Conservation (phyloP, 768 basidiomycete species). For the Mycena kentingensis region DNA sequence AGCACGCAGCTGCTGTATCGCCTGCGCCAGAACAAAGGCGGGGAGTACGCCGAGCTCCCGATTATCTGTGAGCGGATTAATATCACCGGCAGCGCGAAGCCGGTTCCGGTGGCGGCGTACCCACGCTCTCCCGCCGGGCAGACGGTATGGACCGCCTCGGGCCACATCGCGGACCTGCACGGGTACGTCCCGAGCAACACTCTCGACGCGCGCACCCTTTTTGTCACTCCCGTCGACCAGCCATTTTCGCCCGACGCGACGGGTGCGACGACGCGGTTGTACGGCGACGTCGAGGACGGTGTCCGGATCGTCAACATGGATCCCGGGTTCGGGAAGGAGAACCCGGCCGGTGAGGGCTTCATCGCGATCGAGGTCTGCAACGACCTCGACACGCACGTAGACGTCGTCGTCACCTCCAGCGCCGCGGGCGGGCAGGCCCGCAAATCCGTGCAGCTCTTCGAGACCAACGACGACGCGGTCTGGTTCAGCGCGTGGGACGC, state of each 20-base stretch:
- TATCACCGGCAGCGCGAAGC: conserved; percentile 15
- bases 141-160: conserved; percentile 33
- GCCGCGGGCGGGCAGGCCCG: conserved; percentile 12
- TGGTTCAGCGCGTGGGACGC: conserved; percentile 43
- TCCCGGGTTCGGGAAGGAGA: conserved; percentile 8
- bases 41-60: conserved; percentile 34
- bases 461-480: conserved; percentile 34
- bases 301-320: conserved; percentile 40
- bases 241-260: conserved; percentile 6
- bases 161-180: conserved; percentile 33
- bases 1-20: conserved; percentile 35
- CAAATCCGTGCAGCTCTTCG: conserved; percentile 30
- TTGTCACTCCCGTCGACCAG: conserved; percentile 23
- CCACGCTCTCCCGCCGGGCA: conserved; percentile 36
- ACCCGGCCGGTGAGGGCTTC: conserved; percentile 16
- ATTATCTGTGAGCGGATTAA: conserved; percentile 31
- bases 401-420: conserved; percentile 29
- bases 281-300: conserved; percentile 33
- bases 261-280: conserved; percentile 24
- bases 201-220: conserved; percentile 36
- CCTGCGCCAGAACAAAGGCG: conserved; percentile 29
- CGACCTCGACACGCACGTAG: conserved; percentile 43
- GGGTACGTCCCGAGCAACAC: conserved; percentile 31
- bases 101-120: conserved; percentile 28
- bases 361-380: conserved; percentile 43